A percentile compares a stretch with the other conserved stretches of the same genome.
Conservation (phyloP, 257 asterid genomes). For the Nicotiana sylvestris region DNA sequence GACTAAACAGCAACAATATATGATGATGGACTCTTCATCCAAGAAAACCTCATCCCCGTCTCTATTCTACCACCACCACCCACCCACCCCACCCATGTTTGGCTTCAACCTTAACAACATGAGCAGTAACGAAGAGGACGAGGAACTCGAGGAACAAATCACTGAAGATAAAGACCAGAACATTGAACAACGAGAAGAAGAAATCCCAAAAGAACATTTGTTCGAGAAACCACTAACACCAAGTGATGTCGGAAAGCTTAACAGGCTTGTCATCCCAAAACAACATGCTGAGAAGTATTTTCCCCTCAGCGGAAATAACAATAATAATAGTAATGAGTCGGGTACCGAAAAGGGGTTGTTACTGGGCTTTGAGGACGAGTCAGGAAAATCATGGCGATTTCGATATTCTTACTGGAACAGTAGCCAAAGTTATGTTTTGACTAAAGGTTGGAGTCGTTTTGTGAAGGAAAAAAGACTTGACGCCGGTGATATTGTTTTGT, state of each 20-base stretch:
- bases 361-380: conserved; percentile 73
- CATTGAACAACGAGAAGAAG: background rate
- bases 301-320: conserved; percentile 40
- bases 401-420: conserved; percentile 94
- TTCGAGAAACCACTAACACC: conserved; percentile 93
- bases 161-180: background rate
- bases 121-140: conserved; percentile 31
- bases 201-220: conserved; percentile 42
- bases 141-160: background rate
- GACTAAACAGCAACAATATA: conserved; percentile 29
- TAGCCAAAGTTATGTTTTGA: conserved; percentile 89
- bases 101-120: conserved; percentile 55
- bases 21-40: conserved; percentile 30
- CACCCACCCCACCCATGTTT: conserved; percentile 13
- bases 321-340: conserved; percentile 15
- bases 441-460: conserved; percentile 95
- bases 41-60: conserved; percentile 23
- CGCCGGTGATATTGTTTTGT: conserved; percentile 77
- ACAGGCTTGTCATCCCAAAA: conserved; percentile 90
- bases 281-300: conserved; percentile 91
- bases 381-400: conserved; percentile 75
- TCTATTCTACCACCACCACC: conserved; percentile 9
- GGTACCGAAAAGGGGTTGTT: conserved; percentile 56
- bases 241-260: conserved; percentile 92
- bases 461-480: conserved; percentile 84